These are phyloP conservation scores for Panus rudis DNA, from an alignment of 768 basidiomycete genomes.

Conservation along the genomic window DNA sequence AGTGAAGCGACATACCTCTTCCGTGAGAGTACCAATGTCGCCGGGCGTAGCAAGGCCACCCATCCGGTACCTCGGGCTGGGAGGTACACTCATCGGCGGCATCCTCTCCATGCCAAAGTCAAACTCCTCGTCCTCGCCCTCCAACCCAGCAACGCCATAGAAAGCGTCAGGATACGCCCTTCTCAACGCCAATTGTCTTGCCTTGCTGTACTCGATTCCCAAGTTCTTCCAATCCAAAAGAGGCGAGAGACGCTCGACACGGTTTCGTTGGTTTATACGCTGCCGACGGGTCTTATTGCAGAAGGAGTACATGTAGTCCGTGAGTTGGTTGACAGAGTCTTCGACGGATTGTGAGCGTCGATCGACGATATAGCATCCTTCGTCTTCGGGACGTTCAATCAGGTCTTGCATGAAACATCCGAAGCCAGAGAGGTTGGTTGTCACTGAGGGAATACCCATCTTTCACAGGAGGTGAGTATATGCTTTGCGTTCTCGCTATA, in stretches of 20 bases:
- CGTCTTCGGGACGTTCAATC: constrained; percentile 89
- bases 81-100: constrained; percentile 72
- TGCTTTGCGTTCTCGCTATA: too few species aligned
- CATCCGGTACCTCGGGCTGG: constrained; percentile 74
- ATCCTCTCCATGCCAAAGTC: constrained; percentile 66
- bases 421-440: constrained; percentile 96
- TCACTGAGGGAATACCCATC: constrained; percentile 98
- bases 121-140: constrained; percentile 45
- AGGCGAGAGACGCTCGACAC: constrained; percentile 90
- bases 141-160: constrained; percentile 49
- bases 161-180: constrained; percentile 96
- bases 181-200: constrained; percentile 83
- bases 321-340: constrained; percentile 82
- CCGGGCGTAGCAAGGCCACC: constrained; percentile 85
- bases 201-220: constrained; percentile 95
- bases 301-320: constrained; percentile 70
- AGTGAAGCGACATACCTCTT: constrained; percentile 48
- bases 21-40: constrained; percentile 84
- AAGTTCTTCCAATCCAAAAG: constrained; percentile 98
- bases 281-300: constrained; percentile 84
- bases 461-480: constrained; percentile 22
- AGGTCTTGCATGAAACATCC: constrained; percentile 99
- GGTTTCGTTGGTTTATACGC: constrained; percentile 97
- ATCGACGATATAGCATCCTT: constrained; percentile 96
- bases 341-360: constrained; percentile 84